Evolutionary conservation across 208 protist species (phyloP).

Genomic region (Angomonas ambiguus): DNA sequence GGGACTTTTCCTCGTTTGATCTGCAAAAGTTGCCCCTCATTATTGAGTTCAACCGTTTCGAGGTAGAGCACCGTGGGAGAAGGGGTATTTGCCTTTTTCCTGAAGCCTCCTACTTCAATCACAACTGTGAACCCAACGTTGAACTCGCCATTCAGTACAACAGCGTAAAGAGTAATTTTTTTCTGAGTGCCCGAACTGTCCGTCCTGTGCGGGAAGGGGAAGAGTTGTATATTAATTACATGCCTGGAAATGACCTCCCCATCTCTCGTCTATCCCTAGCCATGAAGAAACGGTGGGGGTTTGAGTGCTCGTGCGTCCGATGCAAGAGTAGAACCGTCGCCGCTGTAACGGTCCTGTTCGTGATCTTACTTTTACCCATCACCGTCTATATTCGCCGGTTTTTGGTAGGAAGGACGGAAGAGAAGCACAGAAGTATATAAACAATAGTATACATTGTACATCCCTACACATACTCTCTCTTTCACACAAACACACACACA

Average conservation of each 20-base stretch:
- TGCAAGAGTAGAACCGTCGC: slow-evolving; percentile 75
- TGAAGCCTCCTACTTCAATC: slow-evolving; percentile 80
- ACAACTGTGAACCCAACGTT: slow-evolving; percentile 82
- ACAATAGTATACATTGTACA: slow-evolving; percentile 4
- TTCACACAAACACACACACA: background rate
- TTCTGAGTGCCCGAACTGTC: slow-evolving; percentile 62
- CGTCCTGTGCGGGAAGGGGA: slow-evolving; percentile 71
- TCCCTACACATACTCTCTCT: slow-evolving; percentile 7
- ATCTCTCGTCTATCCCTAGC: slow-evolving; percentile 65
- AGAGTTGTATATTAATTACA: slow-evolving; percentile 83
- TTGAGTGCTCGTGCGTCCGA: slow-evolving; percentile 75
- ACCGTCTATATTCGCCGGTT: slow-evolving; percentile 55
- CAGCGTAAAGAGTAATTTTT: slow-evolving; percentile 67
- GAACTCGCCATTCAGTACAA: slow-evolving; percentile 73
- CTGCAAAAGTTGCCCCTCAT: slow-evolving; percentile 81
- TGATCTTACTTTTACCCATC: slow-evolving; percentile 53
- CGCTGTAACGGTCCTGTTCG: slow-evolving; percentile 60
- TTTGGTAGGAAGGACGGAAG: slow-evolving; percentile 52
- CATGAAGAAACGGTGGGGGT: slow-evolving; percentile 81
- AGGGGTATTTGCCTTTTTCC: slow-evolving; percentile 78
- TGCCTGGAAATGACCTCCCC: slow-evolving; percentile 77
- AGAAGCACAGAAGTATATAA: slow-evolving; percentile 38
- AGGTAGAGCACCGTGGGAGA: slow-evolving; percentile 76
- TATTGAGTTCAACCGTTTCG: slow-evolving; percentile 83
- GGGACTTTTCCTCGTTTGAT: slow-evolving; percentile 78